Evolutionary conservation across 2,329 filamentous ascomycete genomes (phyloP), one percentile per base, ranked within the genome.

Genomic region (Gaeumannomyces tritici): DNA sequence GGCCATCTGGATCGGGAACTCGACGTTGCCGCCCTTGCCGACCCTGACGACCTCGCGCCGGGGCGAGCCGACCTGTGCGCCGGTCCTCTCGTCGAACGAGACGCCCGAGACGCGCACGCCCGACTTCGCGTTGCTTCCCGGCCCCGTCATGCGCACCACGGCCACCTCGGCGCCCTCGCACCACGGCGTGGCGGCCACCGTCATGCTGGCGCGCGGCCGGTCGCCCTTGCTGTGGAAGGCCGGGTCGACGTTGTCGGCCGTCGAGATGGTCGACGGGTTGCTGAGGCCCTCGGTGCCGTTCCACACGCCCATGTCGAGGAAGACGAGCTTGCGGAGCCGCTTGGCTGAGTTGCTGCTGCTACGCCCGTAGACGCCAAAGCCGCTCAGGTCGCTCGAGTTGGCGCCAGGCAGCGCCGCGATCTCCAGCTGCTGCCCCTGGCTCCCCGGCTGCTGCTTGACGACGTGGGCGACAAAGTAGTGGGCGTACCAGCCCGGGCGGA

Each of bases 241-340:
- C 28, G 70, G 69, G 58, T 73, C 66, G 24, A 62, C 64, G 58
- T 61, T 66, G 60, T 61, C 60, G n/a, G 60, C 60, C 31, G 60
- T 55, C 24, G 63, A 63, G 54, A 74, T 69, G 58, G 73, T 74
- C 0, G 71, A 72, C 54, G 72, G 70, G 64, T 74, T 74, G 60
- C 65, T 62, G 29, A 74, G 69, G 0, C 72, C 73, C 62, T 67
- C 62, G 18, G 73, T 74, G 61, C 72, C 72, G 63, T 74, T 74
- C 71, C 71, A 74, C 5, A 74, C 69, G 61, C 72, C 73, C 72
- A 73, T 70, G 60, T 74, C 72, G 28, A 74, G 67, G 63, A 74
- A 68, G 7, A 74, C 72, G 15, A 74, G 67, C 62, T 74, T 74
- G 61, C 63, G 63, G 24, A 73, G 67, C 15, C 35, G n/a, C 21